These are phyloP conservation scores for Hypoxylon sp. DNA, from an alignment of 2,329 filamentous ascomycete genomes.

Conservation along the genomic window DNA sequence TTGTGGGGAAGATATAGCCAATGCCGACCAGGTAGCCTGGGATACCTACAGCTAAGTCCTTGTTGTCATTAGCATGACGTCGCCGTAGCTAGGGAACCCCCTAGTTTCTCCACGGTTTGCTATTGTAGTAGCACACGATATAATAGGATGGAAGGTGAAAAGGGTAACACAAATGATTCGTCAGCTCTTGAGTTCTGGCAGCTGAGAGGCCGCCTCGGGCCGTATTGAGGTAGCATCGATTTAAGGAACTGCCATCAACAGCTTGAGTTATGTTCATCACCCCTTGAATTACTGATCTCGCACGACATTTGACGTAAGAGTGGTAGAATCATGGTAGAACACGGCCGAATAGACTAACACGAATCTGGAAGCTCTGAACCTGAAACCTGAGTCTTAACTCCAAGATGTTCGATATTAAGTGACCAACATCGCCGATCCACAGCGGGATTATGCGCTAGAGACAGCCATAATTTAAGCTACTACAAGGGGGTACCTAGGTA, in stretches of 20 bases:
- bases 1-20: slow-evolving; percentile 22
- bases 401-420: slow-evolving; percentile 6
- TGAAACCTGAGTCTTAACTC: background rate
- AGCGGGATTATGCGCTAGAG: background rate
- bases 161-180: slow-evolving; percentile 24
- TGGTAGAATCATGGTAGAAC: slow-evolving; percentile 7
- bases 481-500: too few species aligned
- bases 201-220: slow-evolving; percentile 26
- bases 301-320: slow-evolving; percentile 24
- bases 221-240: slow-evolving; percentile 27
- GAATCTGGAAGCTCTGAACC: slow-evolving; percentile 5
- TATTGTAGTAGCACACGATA: background rate
- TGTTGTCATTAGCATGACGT: slow-evolving; percentile 26
- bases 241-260: slow-evolving; percentile 33
- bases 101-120: slow-evolving; percentile 11
- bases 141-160: slow-evolving; percentile 26
- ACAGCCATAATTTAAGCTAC: too few species aligned
- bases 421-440: slow-evolving; percentile 1
- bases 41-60: background rate
- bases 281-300: slow-evolving; percentile 1
- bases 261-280: slow-evolving; percentile 25
- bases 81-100: slow-evolving; percentile 5
- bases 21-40: background rate
- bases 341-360: slow-evolving; percentile 9
- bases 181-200: slow-evolving; percentile 16